phyloP scores from a whole-genome alignment of 2,329 filamentous ascomycete species.

The Paraphoma chrysanthemicola region DNA sequence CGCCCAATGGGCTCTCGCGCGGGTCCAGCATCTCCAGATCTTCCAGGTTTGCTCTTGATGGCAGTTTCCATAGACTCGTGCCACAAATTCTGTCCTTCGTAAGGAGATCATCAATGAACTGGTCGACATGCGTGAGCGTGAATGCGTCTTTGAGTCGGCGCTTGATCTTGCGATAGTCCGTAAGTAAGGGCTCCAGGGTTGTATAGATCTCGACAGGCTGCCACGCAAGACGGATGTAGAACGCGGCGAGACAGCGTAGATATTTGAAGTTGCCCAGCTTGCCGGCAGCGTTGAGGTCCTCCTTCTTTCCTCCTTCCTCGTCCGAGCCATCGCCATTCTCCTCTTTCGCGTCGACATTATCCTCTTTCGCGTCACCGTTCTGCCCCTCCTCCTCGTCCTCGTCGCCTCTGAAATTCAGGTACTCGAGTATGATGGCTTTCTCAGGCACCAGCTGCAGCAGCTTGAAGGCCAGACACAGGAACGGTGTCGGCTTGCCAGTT shows the following conservation, averaged over 20 bases:
- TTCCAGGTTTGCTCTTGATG: conserved; percentile 80
- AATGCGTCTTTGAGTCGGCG: conserved; percentile 77
- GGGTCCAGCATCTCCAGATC: conserved; percentile 89
- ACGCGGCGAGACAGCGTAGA: conserved; percentile 84
- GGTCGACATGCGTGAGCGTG: conserved; percentile 80
- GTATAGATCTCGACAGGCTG: conserved; percentile 80
- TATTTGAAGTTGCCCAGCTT: conserved; percentile 68
- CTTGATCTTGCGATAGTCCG: conserved; percentile 83
- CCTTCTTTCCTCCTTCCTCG: conserved; percentile 14
- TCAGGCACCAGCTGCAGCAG: conserved; percentile 85
- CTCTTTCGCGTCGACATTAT: conserved; percentile 7
- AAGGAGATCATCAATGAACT: conserved; percentile 91
- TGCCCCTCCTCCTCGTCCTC: conserved; percentile 23
- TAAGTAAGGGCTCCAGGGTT: conserved; percentile 80
- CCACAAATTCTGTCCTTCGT: conserved; percentile 89
- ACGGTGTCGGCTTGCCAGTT: conserved; percentile 86
- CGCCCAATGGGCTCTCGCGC: conserved; percentile 81
- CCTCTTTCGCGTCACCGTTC: conserved; percentile 46
- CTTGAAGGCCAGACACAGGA: conserved; percentile 94
- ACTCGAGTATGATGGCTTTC: conserved; percentile 79
- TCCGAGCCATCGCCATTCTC: conserved; percentile 2
- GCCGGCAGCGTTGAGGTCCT: conserved; percentile 36
- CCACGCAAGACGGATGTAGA: conserved; percentile 91
- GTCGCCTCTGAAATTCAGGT: conserved; percentile 66
- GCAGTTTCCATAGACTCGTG: conserved; percentile 91